These are phyloP conservation scores for Cordyceps militaris DNA, from an alignment of 2,329 filamentous ascomycete genomes.

Conservation along the genomic window DNA sequence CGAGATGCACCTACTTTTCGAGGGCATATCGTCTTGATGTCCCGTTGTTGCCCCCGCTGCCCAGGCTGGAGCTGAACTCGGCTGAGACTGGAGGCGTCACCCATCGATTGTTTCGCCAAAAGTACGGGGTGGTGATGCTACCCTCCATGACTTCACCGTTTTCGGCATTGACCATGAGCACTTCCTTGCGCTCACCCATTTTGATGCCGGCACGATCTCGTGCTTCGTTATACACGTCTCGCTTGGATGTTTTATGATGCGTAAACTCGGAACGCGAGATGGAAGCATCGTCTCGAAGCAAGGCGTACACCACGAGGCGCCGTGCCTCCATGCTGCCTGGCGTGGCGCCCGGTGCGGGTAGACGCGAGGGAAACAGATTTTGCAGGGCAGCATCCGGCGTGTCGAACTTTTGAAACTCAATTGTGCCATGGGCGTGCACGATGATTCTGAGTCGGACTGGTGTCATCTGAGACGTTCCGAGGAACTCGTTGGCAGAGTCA, in stretches of 20 bases:
- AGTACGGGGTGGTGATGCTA: constrained; percentile 74
- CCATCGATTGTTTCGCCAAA: constrained; percentile 68
- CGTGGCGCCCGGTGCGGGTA: constrained; percentile 39
- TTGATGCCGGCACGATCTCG: constrained; percentile 53
- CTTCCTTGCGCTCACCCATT: constrained; percentile 53
- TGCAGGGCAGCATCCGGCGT: constrained; percentile 34
- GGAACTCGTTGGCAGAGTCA: constrained; percentile 24
- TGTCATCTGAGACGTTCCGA: constrained; percentile 27
- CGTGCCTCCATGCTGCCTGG: constrained; percentile 19
- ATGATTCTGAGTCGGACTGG: constrained; percentile 49
- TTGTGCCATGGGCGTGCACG: constrained; percentile 40
- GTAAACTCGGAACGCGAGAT: constrained; percentile 57
- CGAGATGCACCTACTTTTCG: constrained; percentile 41
- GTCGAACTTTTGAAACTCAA: constrained; percentile 35
- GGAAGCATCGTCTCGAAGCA: constrained; percentile 37
- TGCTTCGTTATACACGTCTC: constrained; percentile 64
- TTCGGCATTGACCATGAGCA: constrained; percentile 60
- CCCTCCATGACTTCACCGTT: constrained; percentile 73
- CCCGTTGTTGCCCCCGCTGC: constrained; percentile 72
- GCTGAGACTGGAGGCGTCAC: constrained; percentile 64
- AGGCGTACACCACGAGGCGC: constrained; percentile 29
- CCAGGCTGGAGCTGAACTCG: constrained; percentile 29
- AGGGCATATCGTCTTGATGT: constrained; percentile 82
- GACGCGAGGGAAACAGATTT: constrained; percentile 50
- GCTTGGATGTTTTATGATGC: constrained; percentile 75